Percentiles rank a stretch among this genome's conserved stretches.
phyloP scores from a whole-genome alignment of 495 filamentous ascomycete species.

The Trichoderma erinaceum region DNA sequence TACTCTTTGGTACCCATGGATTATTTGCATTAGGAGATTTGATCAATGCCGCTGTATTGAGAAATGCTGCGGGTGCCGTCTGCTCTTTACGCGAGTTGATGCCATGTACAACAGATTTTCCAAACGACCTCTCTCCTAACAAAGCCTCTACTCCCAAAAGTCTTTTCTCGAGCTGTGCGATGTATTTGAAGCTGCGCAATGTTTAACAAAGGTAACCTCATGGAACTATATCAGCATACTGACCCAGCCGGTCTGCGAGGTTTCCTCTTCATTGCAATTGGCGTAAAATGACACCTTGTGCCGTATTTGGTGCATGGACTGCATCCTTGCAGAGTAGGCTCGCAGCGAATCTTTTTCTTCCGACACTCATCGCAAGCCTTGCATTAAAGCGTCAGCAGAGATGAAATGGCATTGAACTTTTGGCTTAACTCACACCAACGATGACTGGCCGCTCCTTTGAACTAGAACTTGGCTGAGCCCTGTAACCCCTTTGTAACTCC shows the following conservation, averaged over 20 bases:
- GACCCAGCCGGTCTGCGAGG: slow-evolving; percentile 18
- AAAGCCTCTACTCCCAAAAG: slow-evolving; percentile 12
- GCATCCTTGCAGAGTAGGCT: slow-evolving; percentile 13
- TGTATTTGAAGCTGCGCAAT: slow-evolving; percentile 15
- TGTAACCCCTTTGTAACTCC: not conserved
- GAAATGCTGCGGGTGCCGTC: not conserved
- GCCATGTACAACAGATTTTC: not conserved
- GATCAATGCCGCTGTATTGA: not conserved
- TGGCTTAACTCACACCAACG: not conserved
- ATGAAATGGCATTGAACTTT: not conserved
- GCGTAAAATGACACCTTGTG: slow-evolving; percentile 15
- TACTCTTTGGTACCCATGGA: not conserved
- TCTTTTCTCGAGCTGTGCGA: slow-evolving; percentile 15
- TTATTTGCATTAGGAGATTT: not conserved
- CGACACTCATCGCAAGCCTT: slow-evolving; percentile 16
- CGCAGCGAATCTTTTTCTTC: slow-evolving; percentile 15
- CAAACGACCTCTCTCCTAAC: slow-evolving; percentile 5
- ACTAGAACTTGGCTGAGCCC: not conserved
- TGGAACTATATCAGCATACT: not conserved
- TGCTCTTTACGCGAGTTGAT: not conserved
- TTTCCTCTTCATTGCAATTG: slow-evolving; percentile 14
- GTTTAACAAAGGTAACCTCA: not conserved
- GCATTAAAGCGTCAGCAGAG: not conserved
- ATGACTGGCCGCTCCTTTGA: slow-evolving; percentile 5
- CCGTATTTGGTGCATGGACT: slow-evolving; percentile 9